Conservation (phyloP, 139 green algal species). For the Ostreobium quekettii region DNA sequence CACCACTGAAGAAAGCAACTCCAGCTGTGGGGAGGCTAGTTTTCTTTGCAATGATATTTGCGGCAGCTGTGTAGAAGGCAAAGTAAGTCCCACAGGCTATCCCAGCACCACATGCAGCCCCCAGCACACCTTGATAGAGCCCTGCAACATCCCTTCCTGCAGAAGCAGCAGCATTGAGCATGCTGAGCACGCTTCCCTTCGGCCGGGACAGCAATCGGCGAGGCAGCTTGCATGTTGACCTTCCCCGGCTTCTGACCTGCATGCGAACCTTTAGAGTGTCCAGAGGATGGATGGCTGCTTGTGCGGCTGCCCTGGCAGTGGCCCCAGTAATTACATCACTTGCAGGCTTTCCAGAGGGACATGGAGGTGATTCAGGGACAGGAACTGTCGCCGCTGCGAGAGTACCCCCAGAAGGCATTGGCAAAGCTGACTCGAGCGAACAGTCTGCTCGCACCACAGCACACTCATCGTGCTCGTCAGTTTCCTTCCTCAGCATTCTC, state of each 20-base stretch:
- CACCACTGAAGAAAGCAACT: not conserved
- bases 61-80: slow-evolving; percentile 63
- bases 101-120: slow-evolving; percentile 47
- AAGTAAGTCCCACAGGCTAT: slow-evolving; percentile 65
- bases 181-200: not conserved
- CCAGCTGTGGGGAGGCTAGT: slow-evolving; percentile 24
- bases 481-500: not conserved
- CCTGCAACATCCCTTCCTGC: slow-evolving; percentile 15
- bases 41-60: slow-evolving; percentile 38
- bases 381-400: slow-evolving; percentile 24
- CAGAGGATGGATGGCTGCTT: slow-evolving; percentile 60
- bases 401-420: not conserved
- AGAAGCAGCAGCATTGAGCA: not conserved
- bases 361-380: slow-evolving; percentile 19
- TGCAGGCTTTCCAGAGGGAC: slow-evolving; percentile 30
- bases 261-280: slow-evolving; percentile 63
- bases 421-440: not conserved
- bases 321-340: slow-evolving; percentile 57
- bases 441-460: not conserved
- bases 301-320: slow-evolving; percentile 45
- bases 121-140: slow-evolving; percentile 45
- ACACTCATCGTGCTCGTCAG: not conserved
- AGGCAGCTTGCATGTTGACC: not conserved
- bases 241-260: slow-evolving; percentile 27
- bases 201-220: not conserved